Percentiles rank a stretch among this genome's conserved stretches.
Evolutionary conservation across 1,139 yeast genomes (phyloP).

Genomic region (Debaryomyces sp.): DNA sequence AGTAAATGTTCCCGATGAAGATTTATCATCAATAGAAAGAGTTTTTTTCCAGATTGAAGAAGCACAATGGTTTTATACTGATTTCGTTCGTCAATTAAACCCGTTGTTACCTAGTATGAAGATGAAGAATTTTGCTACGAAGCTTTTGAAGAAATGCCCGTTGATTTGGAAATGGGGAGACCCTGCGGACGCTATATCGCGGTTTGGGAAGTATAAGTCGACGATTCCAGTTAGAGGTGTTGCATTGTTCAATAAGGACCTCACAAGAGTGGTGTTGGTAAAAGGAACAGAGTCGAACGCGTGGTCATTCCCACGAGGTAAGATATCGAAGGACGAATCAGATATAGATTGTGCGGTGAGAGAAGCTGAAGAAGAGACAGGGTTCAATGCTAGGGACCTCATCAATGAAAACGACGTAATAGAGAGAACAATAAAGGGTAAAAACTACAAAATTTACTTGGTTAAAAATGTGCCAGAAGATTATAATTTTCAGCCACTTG

Average conservation of each 20-base stretch:
- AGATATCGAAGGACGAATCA: constrained; percentile 89
- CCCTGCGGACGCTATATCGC: constrained; percentile 70
- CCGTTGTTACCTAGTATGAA: constrained; percentile 79
- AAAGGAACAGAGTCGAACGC: constrained; percentile 81
- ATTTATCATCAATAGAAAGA: constrained; percentile 81
- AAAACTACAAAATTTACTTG: constrained; percentile 82
- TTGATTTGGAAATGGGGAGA: constrained; percentile 85
- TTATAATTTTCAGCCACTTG: constrained; percentile 72
- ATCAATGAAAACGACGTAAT: constrained; percentile 72
- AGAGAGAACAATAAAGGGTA: constrained; percentile 81
- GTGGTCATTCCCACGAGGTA: constrained; percentile 98
- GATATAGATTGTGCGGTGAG: constrained; percentile 94
- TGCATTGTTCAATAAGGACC: constrained; percentile 73
- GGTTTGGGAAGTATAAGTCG: constrained; percentile 83
- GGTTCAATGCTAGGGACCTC: constrained; percentile 74
- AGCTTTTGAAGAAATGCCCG: constrained; percentile 78
- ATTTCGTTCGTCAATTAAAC: constrained; percentile 73
- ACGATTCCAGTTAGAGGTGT: constrained; percentile 97
- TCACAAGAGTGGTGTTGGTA: constrained; percentile 76
- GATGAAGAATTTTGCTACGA: constrained; percentile 77
- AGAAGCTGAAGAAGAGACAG: constrained; percentile 93
- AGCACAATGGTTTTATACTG: constrained; percentile 97
- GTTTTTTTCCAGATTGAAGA: constrained; percentile 95
- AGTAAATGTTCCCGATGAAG: constrained; percentile 90
- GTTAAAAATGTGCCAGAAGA: constrained; percentile 80